A percentile compares a stretch with the other conserved stretches of the same genome.
These are phyloP conservation scores for Musa balbisiana DNA, from an alignment of 202 grass and related monocot genomes.

Conservation along the genomic window DNA sequence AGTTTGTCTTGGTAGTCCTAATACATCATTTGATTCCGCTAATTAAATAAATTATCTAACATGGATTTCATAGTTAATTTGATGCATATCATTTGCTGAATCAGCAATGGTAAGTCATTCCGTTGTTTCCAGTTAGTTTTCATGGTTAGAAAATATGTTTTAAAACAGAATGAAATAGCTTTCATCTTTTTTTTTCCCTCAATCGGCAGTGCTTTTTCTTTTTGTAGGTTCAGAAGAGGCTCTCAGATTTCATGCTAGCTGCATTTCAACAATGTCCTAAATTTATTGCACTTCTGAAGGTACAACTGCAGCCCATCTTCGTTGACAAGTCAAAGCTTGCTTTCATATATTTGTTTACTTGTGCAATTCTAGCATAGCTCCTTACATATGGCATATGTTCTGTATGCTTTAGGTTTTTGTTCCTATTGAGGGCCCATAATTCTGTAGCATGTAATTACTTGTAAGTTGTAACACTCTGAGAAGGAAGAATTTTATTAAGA, in stretches of 20 bases:
- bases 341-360: not conserved
- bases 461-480: not conserved
- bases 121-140: not conserved
- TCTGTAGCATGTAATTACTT: not conserved
- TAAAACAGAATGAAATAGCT: not conserved
- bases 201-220: no score
- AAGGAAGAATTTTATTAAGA: not conserved
- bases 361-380: not conserved
- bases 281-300: slow-evolving; percentile 84
- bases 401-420: not conserved
- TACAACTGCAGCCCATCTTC: slow-evolving; percentile 16
- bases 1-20: not conserved
- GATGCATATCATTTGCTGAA: not conserved
- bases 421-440: not conserved
- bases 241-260: slow-evolving; percentile 77
- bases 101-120: not conserved
- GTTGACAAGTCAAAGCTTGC: not conserved
- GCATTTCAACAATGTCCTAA: slow-evolving; percentile 67
- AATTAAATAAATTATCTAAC: no score
- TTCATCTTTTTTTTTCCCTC: not conserved
- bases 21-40: no score
- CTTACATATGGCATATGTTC: not conserved
- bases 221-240: slow-evolving; percentile 64
- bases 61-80: no score
- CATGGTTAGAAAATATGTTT: not conserved